phyloP scores from a whole-genome alignment of 768 basidiomycete genomes.

The Exsudoporus frostii region DNA sequence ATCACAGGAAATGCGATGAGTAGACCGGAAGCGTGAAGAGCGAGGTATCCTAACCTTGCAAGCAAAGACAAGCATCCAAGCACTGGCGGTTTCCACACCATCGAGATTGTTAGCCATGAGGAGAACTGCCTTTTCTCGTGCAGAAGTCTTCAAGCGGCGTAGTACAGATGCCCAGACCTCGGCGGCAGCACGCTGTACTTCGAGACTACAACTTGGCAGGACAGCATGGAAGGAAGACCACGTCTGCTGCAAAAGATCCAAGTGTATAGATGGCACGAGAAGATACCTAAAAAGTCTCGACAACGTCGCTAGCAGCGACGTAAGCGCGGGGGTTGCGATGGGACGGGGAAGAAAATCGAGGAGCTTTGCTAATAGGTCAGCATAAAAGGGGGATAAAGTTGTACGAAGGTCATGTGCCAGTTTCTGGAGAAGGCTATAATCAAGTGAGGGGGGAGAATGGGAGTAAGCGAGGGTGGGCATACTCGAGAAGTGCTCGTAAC shows the following conservation, averaged over 20 bases:
- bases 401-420: constrained; percentile 78
- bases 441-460: constrained; percentile 8
- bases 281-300: constrained; percentile 70
- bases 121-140: constrained; percentile 52
- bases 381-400: constrained; percentile 64
- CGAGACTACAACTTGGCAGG: constrained; percentile 59
- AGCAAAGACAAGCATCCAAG: constrained; percentile 74
- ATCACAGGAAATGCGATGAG: neutral
- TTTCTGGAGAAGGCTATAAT: constrained; percentile 68
- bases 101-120: constrained; percentile 51
- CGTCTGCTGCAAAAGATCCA: constrained; percentile 53
- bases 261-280: constrained; percentile 57
- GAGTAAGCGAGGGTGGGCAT: constrained; percentile 23
- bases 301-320: constrained; percentile 63
- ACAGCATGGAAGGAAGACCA: constrained; percentile 53
- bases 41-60: constrained; percentile 56
- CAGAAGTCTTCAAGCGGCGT: constrained; percentile 62
- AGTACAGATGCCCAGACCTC: constrained; percentile 86
- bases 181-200: constrained; percentile 73
- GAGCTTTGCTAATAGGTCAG: constrained; percentile 51
- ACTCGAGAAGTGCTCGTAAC: constrained; percentile 74
- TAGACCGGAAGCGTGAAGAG: neutral
- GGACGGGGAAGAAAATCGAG: constrained; percentile 55
- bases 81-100: constrained; percentile 58
- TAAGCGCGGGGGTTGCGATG: constrained; percentile 59